Base-by-base conservation (phyloP, 306 rosid genomes). In the Cucurbita pepo region DNA sequence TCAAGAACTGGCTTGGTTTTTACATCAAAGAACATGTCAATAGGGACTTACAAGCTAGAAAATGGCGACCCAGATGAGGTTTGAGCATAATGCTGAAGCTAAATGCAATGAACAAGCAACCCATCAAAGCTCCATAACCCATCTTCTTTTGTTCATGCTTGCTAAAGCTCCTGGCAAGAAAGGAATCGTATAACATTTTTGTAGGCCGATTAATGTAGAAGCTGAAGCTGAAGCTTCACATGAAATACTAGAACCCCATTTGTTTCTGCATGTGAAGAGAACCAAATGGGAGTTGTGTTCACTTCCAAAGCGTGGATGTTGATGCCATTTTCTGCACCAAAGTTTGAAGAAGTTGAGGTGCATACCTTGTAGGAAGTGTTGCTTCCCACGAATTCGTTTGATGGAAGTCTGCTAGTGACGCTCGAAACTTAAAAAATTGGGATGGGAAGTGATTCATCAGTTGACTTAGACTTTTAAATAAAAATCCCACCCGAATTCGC, bases 101-200 rank as follows among this genome's bases (percentile, higher is more conserved):
- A 69, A 93, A 77, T 75, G 80, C 61, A 15, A 84, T 19, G 3
- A 90, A 59, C 62, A 87, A 81, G 87, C 83, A 85, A 70, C 85
- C 84, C 63, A 87, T 14, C 76, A 88, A 76, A 43, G 96, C 98
- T 83, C 90, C 96, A 84, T 84, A 87, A 78, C 88, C 83, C 37
- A 93, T 73, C 55, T 66, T 88, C 81, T 83, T 93, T 86, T 88
- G 96, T 79, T 93, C 97, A 65, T 83, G 83, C 82, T 80, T 79
- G 69, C 88, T 87, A 71, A 93, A 93, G 88, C 98, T 93, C 82
- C 88, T 87, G 38, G 96, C 78, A 44, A 93, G 76, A 71, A 93
- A 79, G 21, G 88, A 74, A 73, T 93, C 60, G 53, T 93, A 90
- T 85, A 78, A 77, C 85, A 76, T 81, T 62, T 79, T 62, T 21